Conservation (phyloP, 2,329 filamentous ascomycete species). For the Pseudonectria foliicola region DNA sequence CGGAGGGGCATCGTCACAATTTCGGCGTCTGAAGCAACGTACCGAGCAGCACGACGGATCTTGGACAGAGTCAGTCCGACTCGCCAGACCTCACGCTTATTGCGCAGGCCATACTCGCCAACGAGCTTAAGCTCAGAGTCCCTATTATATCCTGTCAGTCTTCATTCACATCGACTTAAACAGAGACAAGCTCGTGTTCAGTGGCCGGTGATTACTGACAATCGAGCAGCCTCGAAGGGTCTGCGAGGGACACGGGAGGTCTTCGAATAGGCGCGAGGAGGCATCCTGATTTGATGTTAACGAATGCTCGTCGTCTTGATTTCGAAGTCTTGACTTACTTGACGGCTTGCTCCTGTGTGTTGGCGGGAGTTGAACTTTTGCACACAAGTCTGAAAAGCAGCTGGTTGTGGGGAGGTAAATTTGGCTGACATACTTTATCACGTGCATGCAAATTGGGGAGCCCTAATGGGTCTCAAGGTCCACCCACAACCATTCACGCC, state of each 20-base stretch:
- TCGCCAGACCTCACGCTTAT: constrained; percentile 99
- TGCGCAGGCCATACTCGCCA: constrained; percentile 98
- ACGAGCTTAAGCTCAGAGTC: constrained; percentile 99
- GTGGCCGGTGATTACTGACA: constrained; percentile 97
- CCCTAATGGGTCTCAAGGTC: constrained; percentile 24
- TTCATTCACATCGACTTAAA: constrained; percentile 79
- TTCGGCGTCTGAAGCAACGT: constrained; percentile 26
- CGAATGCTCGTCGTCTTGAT: constrained; percentile 10
- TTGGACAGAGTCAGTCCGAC: constrained; percentile 99
- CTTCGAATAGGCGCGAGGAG: constrained; percentile 78
- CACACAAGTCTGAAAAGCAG: constrained; percentile 22
- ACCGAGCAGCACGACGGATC: constrained; percentile 99
- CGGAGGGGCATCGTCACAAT: constrained; percentile 10
- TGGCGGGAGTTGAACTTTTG: constrained; percentile 28
- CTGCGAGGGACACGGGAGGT: constrained; percentile 98
- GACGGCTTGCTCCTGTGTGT: constrained; percentile 30
- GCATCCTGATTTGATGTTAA: constrained; percentile 31
- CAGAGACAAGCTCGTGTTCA: constrained; percentile 97
- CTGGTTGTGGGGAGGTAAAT: constrained; percentile 29
- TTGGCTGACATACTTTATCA: constrained; percentile 19
- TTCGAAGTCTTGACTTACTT: constrained; percentile 27
- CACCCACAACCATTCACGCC: constrained; percentile 10
- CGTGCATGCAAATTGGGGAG: constrained; percentile 20
- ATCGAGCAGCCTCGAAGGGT: constrained; percentile 99
- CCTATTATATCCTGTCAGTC: constrained; percentile 67